Evolutionary conservation across 139 green algal genomes (phyloP), one percentile per base, ranked within the genome.

Genomic region (Trebouxia sp.): DNA sequence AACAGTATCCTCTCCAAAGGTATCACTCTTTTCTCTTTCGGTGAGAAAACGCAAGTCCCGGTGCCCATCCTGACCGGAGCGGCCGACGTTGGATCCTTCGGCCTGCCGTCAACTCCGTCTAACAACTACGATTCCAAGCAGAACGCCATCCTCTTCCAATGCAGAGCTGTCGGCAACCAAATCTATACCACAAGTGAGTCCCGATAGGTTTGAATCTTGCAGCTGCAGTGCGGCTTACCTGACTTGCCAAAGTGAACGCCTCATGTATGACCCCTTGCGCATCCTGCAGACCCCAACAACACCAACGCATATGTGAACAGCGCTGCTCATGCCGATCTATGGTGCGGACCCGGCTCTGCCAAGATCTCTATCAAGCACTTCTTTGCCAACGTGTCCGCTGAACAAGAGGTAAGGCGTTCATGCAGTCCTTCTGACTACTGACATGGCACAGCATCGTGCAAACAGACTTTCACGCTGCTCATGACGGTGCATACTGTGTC

Each of bases 361-460:
- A 76, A 76, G 67, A 38, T 76, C 22, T 38, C 67, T 20, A 76
- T 76, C 39, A 76, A 76, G 26, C 67, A 76, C 26, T 76, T 76
- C 67, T 76, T 76, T 22, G 37, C 67, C 26, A 38, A 76, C 22
- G 42, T 20, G 6, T 55, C 12, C 4, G 7, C 67, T 22, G n/a
- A 24, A 26, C 37, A 5, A 20, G 67, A 76, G 67, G 67, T 55
- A 51, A 69, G n/a, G 56, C 39, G 26, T 38, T 42, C 58, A 69
- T 3, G 6, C 58, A 22, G 22, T 15, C 32, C 4, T 30, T 1
- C 58, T 66, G 37, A 15, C 5, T 39, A 39, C 10, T 22, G n/a
- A 67, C n/a, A 67, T 38, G 26, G n/a, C n/a, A n/a, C n/a, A n/a
- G n/a, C n/a, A n/a, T n/a, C n/a, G n/a, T n/a, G n/a, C n/a, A n/a